Evolutionary conservation across 1,139 yeast species (phyloP), one percentile per base, ranked within the genome.

Genomic region (Hyphopichia fennica): DNA sequence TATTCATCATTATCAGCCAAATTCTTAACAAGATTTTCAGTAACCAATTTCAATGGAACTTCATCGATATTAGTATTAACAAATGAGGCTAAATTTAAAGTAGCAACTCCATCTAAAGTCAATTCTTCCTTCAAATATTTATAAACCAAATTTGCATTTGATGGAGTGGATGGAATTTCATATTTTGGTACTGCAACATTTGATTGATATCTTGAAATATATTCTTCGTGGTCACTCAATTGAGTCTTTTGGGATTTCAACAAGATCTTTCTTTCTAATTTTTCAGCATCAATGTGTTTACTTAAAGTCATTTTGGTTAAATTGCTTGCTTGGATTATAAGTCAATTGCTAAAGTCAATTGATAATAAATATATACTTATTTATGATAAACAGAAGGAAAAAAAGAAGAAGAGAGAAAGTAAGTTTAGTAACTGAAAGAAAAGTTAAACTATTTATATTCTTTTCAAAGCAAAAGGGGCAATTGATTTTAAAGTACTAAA

Each of bases 1-100:
- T 90, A 90, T 69, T 90, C 97, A 61, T 90, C 96, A 54, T 86
- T 85, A 65, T 90, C 97, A 10, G 96, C 96, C 59, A 90, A 70
- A 64, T 90, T 90, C 74, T 90, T 90, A 52, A 88, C 84, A 47
- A 88, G 56, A 62, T 90, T 89, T 57, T 87, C 91, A 25, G 61
- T 43, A 43, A 84, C 76, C 51, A 90, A 72, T 51, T 72, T 72
- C 46, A 52, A 46, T 20, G 66, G 66, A 30, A 41, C 44, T 3
- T 75, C 81, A 45, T 80, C 79, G 35, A 84, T 61, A 49, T 72
- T 76, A 15, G 96, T 90, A 65, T 87, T 88, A 51, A 90, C 97
- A 60, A 90, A 90, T 22, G 93, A 84, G 9, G 97, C 97, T 62
- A 90, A 67, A 61, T 90, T 90, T 58, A 90, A 73, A 16, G 84